These are phyloP conservation scores for Hemisphaericaspora xylofermentans DNA, from an alignment of 1,139 yeast genomes.

Conservation along the genomic window DNA sequence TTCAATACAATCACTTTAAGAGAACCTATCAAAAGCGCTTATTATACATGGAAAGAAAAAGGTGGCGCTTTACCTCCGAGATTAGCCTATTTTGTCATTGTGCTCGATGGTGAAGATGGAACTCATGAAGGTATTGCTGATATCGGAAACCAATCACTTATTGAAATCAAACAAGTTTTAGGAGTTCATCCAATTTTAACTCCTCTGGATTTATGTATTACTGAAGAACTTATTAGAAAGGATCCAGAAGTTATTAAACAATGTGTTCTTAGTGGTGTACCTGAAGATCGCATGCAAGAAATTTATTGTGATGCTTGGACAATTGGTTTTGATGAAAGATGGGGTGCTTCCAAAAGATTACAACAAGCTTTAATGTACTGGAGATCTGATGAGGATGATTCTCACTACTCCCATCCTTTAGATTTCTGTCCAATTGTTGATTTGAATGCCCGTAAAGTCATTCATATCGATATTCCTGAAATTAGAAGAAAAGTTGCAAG, in stretches of 20 bases:
- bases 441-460: conserved; percentile 65
- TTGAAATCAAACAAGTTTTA: conserved; percentile 48
- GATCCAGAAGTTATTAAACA: conserved; percentile 74
- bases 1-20: conserved; percentile 71
- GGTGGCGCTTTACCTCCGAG: conserved; percentile 65
- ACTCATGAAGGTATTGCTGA: conserved; percentile 71
- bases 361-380: conserved; percentile 82
- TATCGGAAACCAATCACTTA: conserved; percentile 45
- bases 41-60: conserved; percentile 63
- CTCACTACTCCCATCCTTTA: conserved; percentile 80
- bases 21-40: conserved; percentile 67
- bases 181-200: conserved; percentile 77
- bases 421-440: conserved; percentile 84
- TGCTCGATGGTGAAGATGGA: conserved; percentile 60
- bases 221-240: conserved; percentile 63
- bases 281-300: conserved; percentile 63
- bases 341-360: conserved; percentile 73
- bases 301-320: conserved; percentile 87
- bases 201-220: conserved; percentile 60
- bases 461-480: conserved; percentile 71
- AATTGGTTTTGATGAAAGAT: conserved; percentile 80
- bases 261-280: conserved; percentile 67
- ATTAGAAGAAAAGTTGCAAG: conserved; percentile 72
- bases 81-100: conserved; percentile 62
- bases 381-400: conserved; percentile 75